Conservation (phyloP, 2,329 filamentous ascomycete genomes). For the Aspergillus sp. region DNA sequence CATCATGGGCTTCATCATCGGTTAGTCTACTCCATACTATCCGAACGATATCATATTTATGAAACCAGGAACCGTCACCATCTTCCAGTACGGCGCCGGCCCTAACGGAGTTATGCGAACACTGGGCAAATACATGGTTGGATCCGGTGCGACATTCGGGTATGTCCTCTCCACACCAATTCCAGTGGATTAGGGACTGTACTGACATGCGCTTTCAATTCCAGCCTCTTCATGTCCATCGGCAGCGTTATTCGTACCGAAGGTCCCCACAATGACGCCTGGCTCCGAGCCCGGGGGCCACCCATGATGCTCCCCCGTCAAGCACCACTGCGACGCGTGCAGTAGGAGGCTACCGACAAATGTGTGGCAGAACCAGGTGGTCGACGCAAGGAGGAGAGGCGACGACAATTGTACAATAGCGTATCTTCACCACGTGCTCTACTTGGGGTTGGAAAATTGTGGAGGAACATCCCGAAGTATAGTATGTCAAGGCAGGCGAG, state of each 20-base stretch:
- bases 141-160: conserved; percentile 95
- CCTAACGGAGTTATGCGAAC: conserved; percentile 93
- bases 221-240: conserved; percentile 96
- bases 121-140: conserved; percentile 94
- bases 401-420: conserved; percentile 38
- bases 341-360: conserved; percentile 32
- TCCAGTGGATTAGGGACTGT: not conserved
- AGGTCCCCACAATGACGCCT: conserved; percentile 76
- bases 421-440: conserved; percentile 17
- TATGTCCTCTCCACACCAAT: conserved; percentile 49
- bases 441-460: conserved; percentile 5
- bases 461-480: conserved; percentile 8
- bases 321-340: conserved; percentile 37
- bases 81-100: conserved; percentile 92
- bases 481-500: conserved; percentile 9
- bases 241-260: conserved; percentile 96
- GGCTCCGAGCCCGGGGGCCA: conserved; percentile 72
- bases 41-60: conserved; percentile 4
- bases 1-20: conserved; percentile 98
- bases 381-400: conserved; percentile 8
- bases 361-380: not conserved
- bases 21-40: conserved; percentile 54
- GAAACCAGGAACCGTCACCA: conserved; percentile 78
- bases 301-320: conserved; percentile 69
- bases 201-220: conserved; percentile 3